A percentile compares a stretch with the other conserved stretches of the same genome.
phyloP scores from a whole-genome alignment of 164 flowering plant species.

The Euptelea pleiosperma region DNA sequence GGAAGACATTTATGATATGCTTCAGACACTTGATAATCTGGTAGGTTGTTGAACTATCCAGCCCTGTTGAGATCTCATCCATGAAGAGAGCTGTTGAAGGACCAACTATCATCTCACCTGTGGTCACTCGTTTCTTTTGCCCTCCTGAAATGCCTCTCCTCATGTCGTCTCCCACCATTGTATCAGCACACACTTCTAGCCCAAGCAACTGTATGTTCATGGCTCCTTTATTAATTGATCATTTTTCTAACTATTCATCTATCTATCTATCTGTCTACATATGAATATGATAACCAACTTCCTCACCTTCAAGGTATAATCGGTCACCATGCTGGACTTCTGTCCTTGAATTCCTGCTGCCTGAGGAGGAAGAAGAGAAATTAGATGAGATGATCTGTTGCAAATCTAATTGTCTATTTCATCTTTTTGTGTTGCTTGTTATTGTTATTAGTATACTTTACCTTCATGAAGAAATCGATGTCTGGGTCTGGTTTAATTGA shows the following conservation, averaged over 20 bases:
- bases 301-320: constrained; percentile 25
- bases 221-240: not conserved
- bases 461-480: constrained; percentile 35
- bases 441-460: constrained; percentile 6
- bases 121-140: constrained; percentile 35
- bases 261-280: not conserved
- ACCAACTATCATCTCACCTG: constrained; percentile 42
- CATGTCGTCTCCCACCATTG: constrained; percentile 34
- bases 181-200: constrained; percentile 32
- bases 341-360: constrained; percentile 28
- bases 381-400: not conserved
- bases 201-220: constrained; percentile 29
- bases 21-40: constrained; percentile 33
- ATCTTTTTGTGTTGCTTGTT: not conserved
- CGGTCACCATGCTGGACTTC: constrained; percentile 21
- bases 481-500: constrained; percentile 28
- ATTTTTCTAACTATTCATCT: constrained; percentile 11
- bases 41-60: constrained; percentile 42
- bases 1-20: constrained; percentile 29
- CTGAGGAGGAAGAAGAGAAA: constrained; percentile 10
- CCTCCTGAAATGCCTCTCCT: constrained; percentile 38
- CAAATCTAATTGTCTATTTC: not conserved
- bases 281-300: not conserved
- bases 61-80: constrained; percentile 40
- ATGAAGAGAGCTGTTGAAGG: constrained; percentile 33